Evolutionary conservation across 257 asterid genomes (phyloP).

Genomic region (Ajuga chamaepitys): DNA sequence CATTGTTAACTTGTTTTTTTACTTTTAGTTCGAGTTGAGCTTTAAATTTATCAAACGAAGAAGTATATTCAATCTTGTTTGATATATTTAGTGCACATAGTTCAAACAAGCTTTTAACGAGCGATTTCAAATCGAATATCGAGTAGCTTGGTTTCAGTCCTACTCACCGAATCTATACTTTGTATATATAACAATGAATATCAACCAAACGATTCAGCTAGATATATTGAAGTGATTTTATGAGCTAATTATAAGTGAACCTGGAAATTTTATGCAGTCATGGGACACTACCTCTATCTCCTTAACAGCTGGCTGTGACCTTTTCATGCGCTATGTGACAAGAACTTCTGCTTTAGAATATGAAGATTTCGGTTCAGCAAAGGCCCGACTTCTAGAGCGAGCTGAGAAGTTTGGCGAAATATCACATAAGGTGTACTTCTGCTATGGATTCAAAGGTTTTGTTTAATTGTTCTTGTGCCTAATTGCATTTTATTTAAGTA

Average conservation of each 20-base stretch:
- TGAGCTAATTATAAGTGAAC: not conserved
- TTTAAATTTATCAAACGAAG: no score
- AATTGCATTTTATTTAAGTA: not conserved
- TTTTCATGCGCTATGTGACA: constrained; percentile 89
- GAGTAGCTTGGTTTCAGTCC: no score
- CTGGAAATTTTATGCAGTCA: constrained; percentile 44
- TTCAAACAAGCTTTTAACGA: no score
- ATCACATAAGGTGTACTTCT: constrained; percentile 59
- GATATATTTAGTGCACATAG: no score
- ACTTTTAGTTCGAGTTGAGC: no score
- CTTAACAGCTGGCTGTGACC: constrained; percentile 90
- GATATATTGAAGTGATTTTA: not conserved
- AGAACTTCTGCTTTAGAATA: constrained; percentile 89
- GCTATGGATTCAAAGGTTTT: not conserved
- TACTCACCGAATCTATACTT: no score
- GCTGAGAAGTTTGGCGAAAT: constrained; percentile 97
- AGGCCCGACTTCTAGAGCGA: constrained; percentile 81
- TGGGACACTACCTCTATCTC: constrained; percentile 99
- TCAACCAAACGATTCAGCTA: not conserved
- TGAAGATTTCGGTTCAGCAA: constrained; percentile 85
- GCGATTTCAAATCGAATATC: no score
- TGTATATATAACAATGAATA: not conserved
- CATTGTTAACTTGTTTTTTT: no score
- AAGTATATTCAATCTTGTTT: no score
- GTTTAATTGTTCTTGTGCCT: not conserved